Evolutionary conservation across 2,329 filamentous ascomycete species (phyloP).

Genomic region (Neonectria neomacrospora): DNA sequence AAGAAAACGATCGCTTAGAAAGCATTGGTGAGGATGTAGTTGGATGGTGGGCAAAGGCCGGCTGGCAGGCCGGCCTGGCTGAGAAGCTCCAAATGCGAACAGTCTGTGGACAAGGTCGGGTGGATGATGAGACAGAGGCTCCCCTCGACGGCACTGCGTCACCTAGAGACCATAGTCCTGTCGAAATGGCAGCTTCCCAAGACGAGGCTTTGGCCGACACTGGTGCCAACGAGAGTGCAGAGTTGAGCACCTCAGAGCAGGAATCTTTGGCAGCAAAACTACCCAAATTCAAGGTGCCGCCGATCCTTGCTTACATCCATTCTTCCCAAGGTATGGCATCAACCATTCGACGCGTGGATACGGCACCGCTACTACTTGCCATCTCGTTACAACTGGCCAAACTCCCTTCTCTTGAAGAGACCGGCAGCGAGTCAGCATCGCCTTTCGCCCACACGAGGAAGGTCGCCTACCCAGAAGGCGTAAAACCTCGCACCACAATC

Average conservation of each 20-base stretch:
- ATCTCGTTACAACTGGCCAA: conserved; percentile 90
- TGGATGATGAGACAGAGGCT: conserved; percentile 53
- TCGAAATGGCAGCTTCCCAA: conserved; percentile 26
- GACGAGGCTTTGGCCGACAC: conserved; percentile 8
- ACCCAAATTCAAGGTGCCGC: conserved; percentile 63
- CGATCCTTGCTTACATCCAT: conserved; percentile 86
- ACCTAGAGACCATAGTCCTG: conserved; percentile 39
- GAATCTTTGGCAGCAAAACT: conserved; percentile 24
- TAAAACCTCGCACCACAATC: conserved; percentile 84
- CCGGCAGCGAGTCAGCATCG: conserved; percentile 66
- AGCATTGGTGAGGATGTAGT: conserved; percentile 92
- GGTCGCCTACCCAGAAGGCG: conserved; percentile 83
- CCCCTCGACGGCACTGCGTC: conserved; percentile 45
- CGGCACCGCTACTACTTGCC: conserved; percentile 80
- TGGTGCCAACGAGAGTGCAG: not conserved
- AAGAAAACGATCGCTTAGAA: conserved; percentile 82
- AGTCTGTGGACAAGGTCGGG: conserved; percentile 60
- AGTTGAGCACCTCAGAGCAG: conserved; percentile 19
- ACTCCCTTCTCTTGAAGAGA: conserved; percentile 76
- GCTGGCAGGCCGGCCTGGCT: conserved; percentile 85
- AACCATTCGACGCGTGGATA: conserved; percentile 89
- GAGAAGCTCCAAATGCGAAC: conserved; percentile 80
- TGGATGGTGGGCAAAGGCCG: conserved; percentile 94
- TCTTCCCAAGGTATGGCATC: conserved; percentile 65
- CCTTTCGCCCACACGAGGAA: conserved; percentile 84